These are phyloP conservation scores for Kurtzmaniella fragi DNA, from an alignment of 805 yeast species.

Conservation along the genomic window DNA sequence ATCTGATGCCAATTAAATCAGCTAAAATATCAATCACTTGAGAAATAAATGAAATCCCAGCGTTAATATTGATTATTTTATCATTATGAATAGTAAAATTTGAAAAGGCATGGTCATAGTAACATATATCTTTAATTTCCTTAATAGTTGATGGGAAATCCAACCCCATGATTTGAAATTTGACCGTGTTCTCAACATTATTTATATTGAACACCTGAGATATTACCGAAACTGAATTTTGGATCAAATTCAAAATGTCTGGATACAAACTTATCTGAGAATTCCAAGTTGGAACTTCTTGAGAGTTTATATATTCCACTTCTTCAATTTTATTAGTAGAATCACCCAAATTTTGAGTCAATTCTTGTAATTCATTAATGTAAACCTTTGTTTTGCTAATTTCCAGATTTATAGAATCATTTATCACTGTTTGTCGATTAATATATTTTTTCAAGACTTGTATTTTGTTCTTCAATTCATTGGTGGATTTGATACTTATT, in stretches of 20 bases:
- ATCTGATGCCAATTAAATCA: conserved; percentile 16
- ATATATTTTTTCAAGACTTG: conserved; percentile 12
- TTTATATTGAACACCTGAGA: conserved; percentile 24
- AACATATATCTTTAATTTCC: conserved; percentile 26
- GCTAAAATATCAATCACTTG: conserved; percentile 23
- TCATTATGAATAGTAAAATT: conserved; percentile 5
- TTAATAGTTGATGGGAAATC: conserved; percentile 30
- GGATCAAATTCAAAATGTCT: conserved; percentile 12
- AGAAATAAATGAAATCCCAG: conserved; percentile 26
- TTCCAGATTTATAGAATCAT: conserved; percentile 19
- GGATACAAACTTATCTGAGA: conserved; percentile 18
- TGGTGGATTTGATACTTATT: too few species aligned
- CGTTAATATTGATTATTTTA: conserved; percentile 23
- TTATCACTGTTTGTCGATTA: conserved; percentile 14
- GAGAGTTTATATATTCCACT: conserved; percentile 21
- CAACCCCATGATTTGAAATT: conserved; percentile 26
- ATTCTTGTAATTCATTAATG: conserved; percentile 13
- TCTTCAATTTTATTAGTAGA: conserved; percentile 8
- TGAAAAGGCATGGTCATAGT: conserved; percentile 13
- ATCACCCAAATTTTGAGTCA: conserved; percentile 5
- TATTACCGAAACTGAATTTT: conserved; percentile 11
- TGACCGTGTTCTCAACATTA: conserved; percentile 15
- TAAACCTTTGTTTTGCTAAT: conserved; percentile 17
- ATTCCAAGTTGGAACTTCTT: conserved; percentile 23
- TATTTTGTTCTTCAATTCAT: conserved; percentile 5